These are phyloP conservation scores for Magnaporthiopsis rhizophila DNA, from an alignment of 2,329 filamentous ascomycete genomes.

Conservation along the genomic window DNA sequence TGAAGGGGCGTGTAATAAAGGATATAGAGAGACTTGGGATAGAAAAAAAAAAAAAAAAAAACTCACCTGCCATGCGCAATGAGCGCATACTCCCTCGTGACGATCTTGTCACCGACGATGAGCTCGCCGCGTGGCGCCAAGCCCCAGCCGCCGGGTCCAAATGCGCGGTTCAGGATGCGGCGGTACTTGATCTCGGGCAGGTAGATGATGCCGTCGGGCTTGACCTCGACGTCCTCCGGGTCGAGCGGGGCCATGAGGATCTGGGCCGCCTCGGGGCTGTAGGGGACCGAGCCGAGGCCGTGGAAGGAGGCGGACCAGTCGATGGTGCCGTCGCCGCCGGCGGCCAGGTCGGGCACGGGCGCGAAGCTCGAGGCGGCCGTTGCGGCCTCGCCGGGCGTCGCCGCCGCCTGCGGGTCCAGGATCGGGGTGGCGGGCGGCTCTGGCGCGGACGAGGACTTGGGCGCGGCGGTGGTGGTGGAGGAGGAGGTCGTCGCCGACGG, in stretches of 20 bases:
- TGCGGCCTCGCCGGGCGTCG: constrained; percentile 20
- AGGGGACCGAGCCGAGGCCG: constrained; percentile 63
- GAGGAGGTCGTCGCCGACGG: neutral
- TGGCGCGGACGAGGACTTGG: neutral
- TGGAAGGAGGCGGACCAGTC: constrained; percentile 84
- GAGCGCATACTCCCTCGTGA: constrained; percentile 88
- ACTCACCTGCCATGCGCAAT: constrained; percentile 78
- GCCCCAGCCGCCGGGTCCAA: constrained; percentile 94
- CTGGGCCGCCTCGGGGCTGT: constrained; percentile 59
- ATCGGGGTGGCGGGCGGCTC: constrained; percentile 13
- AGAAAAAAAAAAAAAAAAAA: neutral
- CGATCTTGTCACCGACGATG: constrained; percentile 70
- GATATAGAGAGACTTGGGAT: constrained; percentile 1
- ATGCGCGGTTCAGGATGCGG: constrained; percentile 79
- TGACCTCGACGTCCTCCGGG: constrained; percentile 81
- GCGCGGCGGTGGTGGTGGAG: neutral
- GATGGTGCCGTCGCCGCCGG: constrained; percentile 24
- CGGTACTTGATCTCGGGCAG: constrained; percentile 98
- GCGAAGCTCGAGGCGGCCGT: constrained; percentile 25
- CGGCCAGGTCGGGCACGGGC: constrained; percentile 13
- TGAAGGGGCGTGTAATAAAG: neutral
- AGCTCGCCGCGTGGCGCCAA: constrained; percentile 81
- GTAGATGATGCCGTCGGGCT: constrained; percentile 94
- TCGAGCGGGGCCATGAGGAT: constrained; percentile 61
- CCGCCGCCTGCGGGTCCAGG: constrained; percentile 20